Conservation (phyloP, 2,329 filamentous ascomycete species). For the Fusarium acutatum region DNA sequence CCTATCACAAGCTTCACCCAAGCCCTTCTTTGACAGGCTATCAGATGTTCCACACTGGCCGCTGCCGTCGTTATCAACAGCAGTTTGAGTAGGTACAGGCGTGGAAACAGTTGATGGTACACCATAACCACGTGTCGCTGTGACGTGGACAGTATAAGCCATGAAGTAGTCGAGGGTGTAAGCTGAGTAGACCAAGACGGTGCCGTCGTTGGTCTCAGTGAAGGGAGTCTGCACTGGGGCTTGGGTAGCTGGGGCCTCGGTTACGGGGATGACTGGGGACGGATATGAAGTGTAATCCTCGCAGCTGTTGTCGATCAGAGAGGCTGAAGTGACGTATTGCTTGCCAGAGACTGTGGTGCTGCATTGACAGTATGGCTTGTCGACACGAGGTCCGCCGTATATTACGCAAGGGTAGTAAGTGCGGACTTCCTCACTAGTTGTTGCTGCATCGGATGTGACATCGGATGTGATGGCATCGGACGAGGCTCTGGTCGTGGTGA, state of each 20-base stretch:
- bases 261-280: not conserved
- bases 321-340: not conserved
- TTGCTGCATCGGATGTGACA: not conserved
- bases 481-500: not conserved
- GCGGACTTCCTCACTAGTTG: not conserved
- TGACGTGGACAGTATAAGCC: not conserved
- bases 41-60: conserved; percentile 17
- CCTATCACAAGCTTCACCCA: conserved; percentile 4
- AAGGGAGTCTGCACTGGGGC: not conserved
- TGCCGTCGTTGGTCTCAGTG: conserved; percentile 3
- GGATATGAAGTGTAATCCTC: not conserved
- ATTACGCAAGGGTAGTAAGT: conserved; percentile 1
- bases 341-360: not conserved
- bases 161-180: not conserved
- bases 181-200: conserved; percentile 1
- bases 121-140: not conserved
- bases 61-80: conserved; percentile 10
- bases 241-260: not conserved
- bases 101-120: conserved; percentile 1
- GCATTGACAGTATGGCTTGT: conserved; percentile 9
- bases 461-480: not conserved
- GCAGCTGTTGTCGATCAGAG: not conserved
- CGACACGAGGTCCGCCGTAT: not conserved
- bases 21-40: not conserved
- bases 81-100: conserved; percentile 6